Evolutionary conservation across 225 moss, liverwort and hornwort genomes (phyloP).

Genomic region (Pseudisothecium myosuroides): DNA sequence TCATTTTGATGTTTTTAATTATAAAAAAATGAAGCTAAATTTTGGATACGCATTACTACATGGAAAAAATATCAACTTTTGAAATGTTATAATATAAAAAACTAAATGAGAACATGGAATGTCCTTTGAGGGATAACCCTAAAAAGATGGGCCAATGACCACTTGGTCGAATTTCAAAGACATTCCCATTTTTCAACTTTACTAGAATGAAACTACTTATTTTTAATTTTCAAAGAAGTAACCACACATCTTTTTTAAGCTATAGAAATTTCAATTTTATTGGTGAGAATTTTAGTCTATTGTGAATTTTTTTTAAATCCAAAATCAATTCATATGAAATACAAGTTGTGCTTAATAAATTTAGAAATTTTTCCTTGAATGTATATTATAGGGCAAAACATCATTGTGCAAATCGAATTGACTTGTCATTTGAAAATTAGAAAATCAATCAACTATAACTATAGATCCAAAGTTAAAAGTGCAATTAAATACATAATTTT

Average conservation of each 20-base stretch:
- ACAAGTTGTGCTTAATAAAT: not conserved
- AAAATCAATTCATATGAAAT: no score
- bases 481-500: fast-evolving
- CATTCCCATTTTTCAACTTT: not conserved
- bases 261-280: not conserved
- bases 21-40: not conserved
- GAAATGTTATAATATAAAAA: no score
- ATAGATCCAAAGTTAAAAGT: not conserved
- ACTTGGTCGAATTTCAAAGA: not conserved
- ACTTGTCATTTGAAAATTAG: not conserved
- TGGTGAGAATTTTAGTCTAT: not conserved
- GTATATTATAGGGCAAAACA: fast-evolving
- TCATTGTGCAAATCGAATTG: not conserved
- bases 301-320: no score
- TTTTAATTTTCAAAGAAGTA: not conserved
- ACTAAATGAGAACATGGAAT: not conserved
- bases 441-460: fast-evolving
- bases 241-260: not conserved
- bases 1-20: not conserved
- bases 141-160: fast-evolving
- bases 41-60: not conserved
- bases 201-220: not conserved
- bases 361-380: not conserved
- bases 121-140: fast-evolving
- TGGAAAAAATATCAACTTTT: not conserved